Base-by-base conservation (phyloP, 345 rosid species). In the Eucalyptus coolabah region DNA sequence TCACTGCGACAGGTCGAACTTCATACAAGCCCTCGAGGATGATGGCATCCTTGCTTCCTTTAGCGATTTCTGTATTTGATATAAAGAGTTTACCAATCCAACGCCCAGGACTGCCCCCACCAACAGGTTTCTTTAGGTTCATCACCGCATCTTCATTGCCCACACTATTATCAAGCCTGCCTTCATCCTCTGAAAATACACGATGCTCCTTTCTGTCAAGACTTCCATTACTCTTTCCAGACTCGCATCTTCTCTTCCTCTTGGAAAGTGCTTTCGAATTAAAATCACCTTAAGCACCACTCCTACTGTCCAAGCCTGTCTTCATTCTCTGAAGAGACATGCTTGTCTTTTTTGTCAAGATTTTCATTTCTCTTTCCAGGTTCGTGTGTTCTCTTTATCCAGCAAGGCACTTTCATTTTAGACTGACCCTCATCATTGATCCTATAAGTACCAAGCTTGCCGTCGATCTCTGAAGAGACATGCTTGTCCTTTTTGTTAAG, bases 11-110 rank as follows among this genome's bases (percentile, higher is more conserved):
- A 30, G 94, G 91, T 17, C 96, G 95, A 65, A 97, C 98, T 92
- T 97, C 98, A 88, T 96, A 97, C 13, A 92, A 69, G 87, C 99
- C 99, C 93, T 98, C 98, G 89, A 96, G 96, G 91, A 98, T 96
- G 88, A 97, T 89, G 2, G 99, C 95, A 12, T 98, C 99, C 40
- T 96, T 95, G 91, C 99, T 96, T 93, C 99, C 99, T 92, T 97
- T 97, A 65, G 98, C 99, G 89, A 97, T 97, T 93, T 96, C 99
- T 89, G 50, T 90, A 92, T 89, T 93, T 50, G 97, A 94, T 53
- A 96, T 94, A 88, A 93, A 90, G 90, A 97, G 89, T 93, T 98
- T 96, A 53, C 99, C 97, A 59, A 97, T 93, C 91, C 90, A 93
- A 88, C 94, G 90, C 45, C 99, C 99, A 88, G 90, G 89, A 80